Evolutionary conservation across 2,329 filamentous ascomycete genomes (phyloP), one percentile per base, ranked within the genome.

Genomic region (Talaromyces sp.): DNA sequence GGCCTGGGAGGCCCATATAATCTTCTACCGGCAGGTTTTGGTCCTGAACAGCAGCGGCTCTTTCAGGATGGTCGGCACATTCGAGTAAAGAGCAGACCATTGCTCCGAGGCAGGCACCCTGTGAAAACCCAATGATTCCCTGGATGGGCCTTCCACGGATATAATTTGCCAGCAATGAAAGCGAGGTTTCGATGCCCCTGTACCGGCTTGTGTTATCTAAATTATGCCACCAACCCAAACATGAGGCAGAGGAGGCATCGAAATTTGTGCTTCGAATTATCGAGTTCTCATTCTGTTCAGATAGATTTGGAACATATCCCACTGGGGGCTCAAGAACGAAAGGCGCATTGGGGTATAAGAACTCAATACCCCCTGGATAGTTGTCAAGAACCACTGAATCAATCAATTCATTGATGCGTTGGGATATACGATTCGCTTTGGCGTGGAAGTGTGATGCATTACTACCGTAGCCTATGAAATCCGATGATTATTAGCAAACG

Each of bases 161-260:
- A 14, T 33, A 52, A n/a, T 41, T 29, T 3, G 53, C 37, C 20
- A 58, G 4, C 9, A 10, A 47, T 3, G 43, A 40, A 14, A 58
- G 32, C 3, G 50, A 44, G 16, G 17, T 16, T n/a, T 56, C 50
- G 20, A 56, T 41, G 10, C 54, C 54, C 24, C 46, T 36, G 44
- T 58, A 58, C 2, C 14, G 16, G 41, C 29, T 58, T 1, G 49
- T 44, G 13, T 16, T 33, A 16, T 58, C 56, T 16, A 32, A 48
- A 11, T 49, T 47, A 17, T 51, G 41, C 56, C 56, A 58, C 56
- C 56, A 58, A 17, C 22, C 47, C 39, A 16, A 29, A 16, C 33
- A 10, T 19, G 29, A 24, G 17, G 13, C 37, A n/a, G n/a, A n/a
- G 19, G 8, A 35, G 14, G 11, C 9, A 24, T 42, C 39, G 20